Base-by-base conservation (phyloP, 2,329 filamentous ascomycete species). In the Aspergillus pseudoviridinutans region DNA sequence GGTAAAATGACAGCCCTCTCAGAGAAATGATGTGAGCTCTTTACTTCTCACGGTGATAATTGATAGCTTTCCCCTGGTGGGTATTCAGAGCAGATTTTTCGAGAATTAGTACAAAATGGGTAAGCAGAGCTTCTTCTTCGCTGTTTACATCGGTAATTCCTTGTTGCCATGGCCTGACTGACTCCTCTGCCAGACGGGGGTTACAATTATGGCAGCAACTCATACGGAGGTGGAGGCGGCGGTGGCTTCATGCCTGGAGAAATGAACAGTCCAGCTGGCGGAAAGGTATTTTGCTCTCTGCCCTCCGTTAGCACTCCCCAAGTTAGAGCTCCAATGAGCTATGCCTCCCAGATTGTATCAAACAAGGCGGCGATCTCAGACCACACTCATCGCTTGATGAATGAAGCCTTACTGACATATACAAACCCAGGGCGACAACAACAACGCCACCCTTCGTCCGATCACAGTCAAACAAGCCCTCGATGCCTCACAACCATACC, bases 381-480 rank as follows among this genome's bases (percentile, higher is more conserved):
- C n/a, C n/a, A 44, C n/a, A 10, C 20, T 44, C 8, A 22, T 44
- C 41, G 41, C n/a, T 44, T 9, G 20, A 12, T 44, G 8, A 42
- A 44, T 4, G 20, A 4, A 6, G 8, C 41, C 6, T 32, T 60
- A 60, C 51, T 51, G 46, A 52, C 46, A 27, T 28, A 24, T 3
- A n/a, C 46, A 41, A 38, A 38, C 32, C 12, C 47, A 63, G 63
- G 63, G 66, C 59, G 89, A 89, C 72, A 82, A 84, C 65, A 90
- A 95, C 75, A 91, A 97, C 68, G 66, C 66, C 53, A 92, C 91
- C 22, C 84, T 99, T 53, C 89, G 94, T 49, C 92, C 94, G 1
- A 90, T 97, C 50, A 99, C 94, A 10, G 91, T 97, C 77, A 97
- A 97, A 76, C 94, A 99, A 77, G 84, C 97, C 57, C 80, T 92